Evolutionary conservation across 73 alveolate species (phyloP).

Genomic region (Tetrahymena elliotti): DNA sequence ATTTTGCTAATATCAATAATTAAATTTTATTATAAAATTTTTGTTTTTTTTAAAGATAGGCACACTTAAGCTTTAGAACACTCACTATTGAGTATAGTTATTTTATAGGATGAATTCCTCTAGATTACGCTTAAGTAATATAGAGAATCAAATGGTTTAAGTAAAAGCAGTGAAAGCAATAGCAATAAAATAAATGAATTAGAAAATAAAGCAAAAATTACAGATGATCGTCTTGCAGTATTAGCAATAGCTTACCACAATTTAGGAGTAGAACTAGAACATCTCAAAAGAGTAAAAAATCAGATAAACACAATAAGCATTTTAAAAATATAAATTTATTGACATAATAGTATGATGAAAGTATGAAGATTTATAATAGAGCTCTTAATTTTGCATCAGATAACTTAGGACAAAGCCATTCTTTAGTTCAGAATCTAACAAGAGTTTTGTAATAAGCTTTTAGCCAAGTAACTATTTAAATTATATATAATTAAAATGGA

Average conservation of each 20-base stretch:
- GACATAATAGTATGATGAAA: background rate
- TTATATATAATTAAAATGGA: background rate
- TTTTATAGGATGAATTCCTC: constrained; percentile 41
- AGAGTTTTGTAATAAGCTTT: background rate
- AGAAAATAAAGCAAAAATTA: constrained; percentile 16
- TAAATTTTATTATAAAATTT: too few relatives aligned
- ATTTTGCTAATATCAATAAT: too few relatives aligned
- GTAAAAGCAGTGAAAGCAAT: background rate
- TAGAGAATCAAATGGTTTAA: background rate
- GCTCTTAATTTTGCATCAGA: background rate
- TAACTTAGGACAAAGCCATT: background rate
- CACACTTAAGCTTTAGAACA: constrained; percentile 78
- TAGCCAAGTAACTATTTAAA: background rate
- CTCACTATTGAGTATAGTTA: constrained; percentile 43
- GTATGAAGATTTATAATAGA: background rate
- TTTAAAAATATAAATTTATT: background rate
- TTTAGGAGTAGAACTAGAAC: constrained; percentile 80
- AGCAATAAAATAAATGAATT: background rate
- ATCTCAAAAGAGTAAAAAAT: constrained; percentile 33
- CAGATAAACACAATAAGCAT: background rate
- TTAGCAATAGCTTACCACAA: constrained; percentile 80
- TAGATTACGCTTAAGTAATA: constrained; percentile 1
- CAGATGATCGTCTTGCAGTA: constrained; percentile 71
- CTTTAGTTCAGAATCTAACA: background rate
- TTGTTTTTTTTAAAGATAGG: background rate